Base-by-base conservation (phyloP, 805 yeast species). In the Wickerhamiella musiphila region DNA sequence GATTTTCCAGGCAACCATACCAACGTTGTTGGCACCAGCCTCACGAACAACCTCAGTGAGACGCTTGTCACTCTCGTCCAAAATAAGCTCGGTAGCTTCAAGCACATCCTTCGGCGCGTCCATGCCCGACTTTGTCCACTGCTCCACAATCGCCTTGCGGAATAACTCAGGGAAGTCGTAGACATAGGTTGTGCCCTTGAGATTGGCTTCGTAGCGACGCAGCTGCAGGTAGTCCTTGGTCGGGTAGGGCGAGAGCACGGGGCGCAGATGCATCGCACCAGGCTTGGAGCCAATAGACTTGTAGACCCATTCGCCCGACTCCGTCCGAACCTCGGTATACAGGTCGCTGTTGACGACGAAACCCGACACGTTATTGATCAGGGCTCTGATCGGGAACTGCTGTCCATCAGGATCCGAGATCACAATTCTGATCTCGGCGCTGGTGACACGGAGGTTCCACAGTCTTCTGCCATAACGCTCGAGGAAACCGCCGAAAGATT, bases 131-230 rank as follows among this genome's bases (percentile, higher is more conserved):
- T 68, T 68, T 54, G 75, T 74, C 99, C 99, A 90, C 57, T 73
- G 77, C 14, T 84, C 65, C 35, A 70, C 56, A 23, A 79, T 67
- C 23, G 94, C 93, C 62, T 90, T 95, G 49, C 84, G 79, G 77
- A 92, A 90, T 49, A 90, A 63, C 55, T 90, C 98, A 33, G 99
- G 98, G 90, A 90, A 92, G 58, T 90, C 99, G 51, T 92, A 90
- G 31, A 82, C 94, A 52, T 82, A 90, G 8, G 98, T 84, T 13
- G 99, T 90, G 42, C 98, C 98, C 84, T 90, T 78, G 48, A 81
- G 67, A 58, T 90, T 96, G 31, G 99, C 99, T 63, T 77, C 79
- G 66, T 92, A 92, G 61, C 99, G 82, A 60, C 90, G 90, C 48
- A 96, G 95, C 64, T 90, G 98, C 50, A 90, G 68, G 63, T 93